These are phyloP conservation scores for Kwoniella sp. DNA, from an alignment of 768 basidiomycete species.

Conservation along the genomic window DNA sequence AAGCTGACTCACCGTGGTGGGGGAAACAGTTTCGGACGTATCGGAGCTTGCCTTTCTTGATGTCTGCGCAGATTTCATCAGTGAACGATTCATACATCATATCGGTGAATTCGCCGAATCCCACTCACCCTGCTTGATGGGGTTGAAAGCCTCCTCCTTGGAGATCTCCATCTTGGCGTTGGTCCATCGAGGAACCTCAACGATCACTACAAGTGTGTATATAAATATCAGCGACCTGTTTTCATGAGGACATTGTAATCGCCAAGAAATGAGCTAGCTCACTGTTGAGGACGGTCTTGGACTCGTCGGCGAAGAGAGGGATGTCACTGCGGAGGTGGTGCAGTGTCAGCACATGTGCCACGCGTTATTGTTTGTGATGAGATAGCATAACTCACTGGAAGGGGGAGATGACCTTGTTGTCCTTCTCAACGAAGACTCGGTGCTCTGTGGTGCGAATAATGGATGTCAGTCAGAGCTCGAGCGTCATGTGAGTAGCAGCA, in stretches of 20 bases:
- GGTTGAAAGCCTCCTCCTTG: slow-evolving; percentile 98
- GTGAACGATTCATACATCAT: not conserved
- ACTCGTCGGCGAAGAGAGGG: slow-evolving; percentile 95
- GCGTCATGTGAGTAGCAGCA: not conserved
- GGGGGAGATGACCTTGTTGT: slow-evolving; percentile 64
- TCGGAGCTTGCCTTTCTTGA: slow-evolving; percentile 92
- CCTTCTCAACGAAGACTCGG: slow-evolving; percentile 90
- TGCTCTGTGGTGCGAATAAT: slow-evolving; percentile 66
- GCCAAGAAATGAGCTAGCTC: slow-evolving; percentile 59
- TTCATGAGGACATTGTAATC: too few species aligned
- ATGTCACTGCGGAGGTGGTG: slow-evolving; percentile 75
- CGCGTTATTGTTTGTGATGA: not conserved
- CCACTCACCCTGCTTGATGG: slow-evolving; percentile 83
- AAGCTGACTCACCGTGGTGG: slow-evolving; percentile 78
- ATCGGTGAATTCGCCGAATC: not conserved
- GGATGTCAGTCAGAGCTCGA: not conserved
- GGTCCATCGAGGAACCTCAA: slow-evolving; percentile 83
- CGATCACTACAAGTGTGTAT: slow-evolving; percentile 43
- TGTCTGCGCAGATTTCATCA: slow-evolving; percentile 58
- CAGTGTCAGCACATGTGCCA: slow-evolving; percentile 1
- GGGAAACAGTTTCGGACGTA: slow-evolving; percentile 99
- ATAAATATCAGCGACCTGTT: not conserved
- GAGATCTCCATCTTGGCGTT: slow-evolving; percentile 99
- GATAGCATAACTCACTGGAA: slow-evolving; percentile 52
- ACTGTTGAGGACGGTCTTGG: slow-evolving; percentile 95